Evolutionary conservation across 441 rosid genomes (phyloP).

Genomic region (Euphorbia celastroides): DNA sequence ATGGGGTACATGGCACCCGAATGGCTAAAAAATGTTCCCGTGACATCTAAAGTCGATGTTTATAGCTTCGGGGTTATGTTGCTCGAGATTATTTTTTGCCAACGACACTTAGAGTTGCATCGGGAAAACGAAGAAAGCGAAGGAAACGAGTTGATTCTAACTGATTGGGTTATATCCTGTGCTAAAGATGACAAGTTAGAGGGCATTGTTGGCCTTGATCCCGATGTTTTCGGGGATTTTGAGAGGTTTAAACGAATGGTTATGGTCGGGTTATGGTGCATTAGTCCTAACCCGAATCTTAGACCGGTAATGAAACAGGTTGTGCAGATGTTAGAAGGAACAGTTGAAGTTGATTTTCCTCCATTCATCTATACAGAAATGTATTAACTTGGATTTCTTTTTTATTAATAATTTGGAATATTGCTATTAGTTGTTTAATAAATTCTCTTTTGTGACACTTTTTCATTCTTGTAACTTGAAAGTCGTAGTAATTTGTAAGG

Average conservation of each 20-base stretch:
- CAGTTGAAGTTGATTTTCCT: slow-evolving; percentile 15
- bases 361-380: slow-evolving; percentile 15
- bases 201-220: background rate
- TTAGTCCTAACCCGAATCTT: slow-evolving; percentile 7
- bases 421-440: no score
- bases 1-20: no score
- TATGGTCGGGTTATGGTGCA: slow-evolving; percentile 8
- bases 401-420: no score
- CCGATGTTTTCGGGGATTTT: background rate
- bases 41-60: no score
- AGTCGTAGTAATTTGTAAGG: no score
- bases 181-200: background rate
- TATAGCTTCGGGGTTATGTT: no score
- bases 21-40: no score
- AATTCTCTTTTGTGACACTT: no score
- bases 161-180: slow-evolving; percentile 21
- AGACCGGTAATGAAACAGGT: slow-evolving; percentile 16
- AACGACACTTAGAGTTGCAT: slow-evolving; percentile 18
- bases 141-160: slow-evolving; percentile 20
- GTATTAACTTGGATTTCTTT: no score
- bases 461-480: no score
- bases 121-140: slow-evolving; percentile 10
- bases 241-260: slow-evolving; percentile 8
- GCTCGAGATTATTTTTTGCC: slow-evolving; percentile 10
- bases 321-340: slow-evolving; percentile 28